Base-by-base conservation (phyloP, 1,284 basidiomycete genomes). In the Cutaneotrichosporon sp. region DNA sequence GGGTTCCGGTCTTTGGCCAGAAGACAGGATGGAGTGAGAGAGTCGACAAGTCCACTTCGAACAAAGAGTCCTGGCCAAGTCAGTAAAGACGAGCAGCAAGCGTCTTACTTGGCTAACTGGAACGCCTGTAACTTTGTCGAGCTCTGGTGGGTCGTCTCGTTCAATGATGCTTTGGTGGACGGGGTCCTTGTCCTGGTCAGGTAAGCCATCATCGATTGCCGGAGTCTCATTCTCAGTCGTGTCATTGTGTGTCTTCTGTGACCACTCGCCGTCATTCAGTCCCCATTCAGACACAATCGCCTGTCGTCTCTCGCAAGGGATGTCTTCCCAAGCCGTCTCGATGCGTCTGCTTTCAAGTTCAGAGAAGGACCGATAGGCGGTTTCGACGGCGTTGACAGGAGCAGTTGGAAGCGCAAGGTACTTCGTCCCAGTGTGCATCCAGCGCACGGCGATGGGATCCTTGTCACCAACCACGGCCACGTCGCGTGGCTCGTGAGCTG, bases 351-450 rank as follows among this genome's bases (percentile, higher is more conserved):
- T 72, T 59, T 75, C 72, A 26, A 61, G 59, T 0, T 26, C 33
- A 0, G 70, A 80, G 49, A 84, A 78, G 1, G 86, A 80, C 64
- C 89, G 89, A 66, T 70, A 76, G 0, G 62, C 54, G 2, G 65
- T 64, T 4, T 69, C 65, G n/a, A 62, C 54, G 4, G 61, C 43
- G 1, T 70, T 69, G 39, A 76, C 66, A 4, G 74, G 74, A 10
- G 63, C 69, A 1, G 68, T 65, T 0, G 70, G 68, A 1, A 77
- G 66, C 47, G 72, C 66, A 26, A 77, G 67, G 37, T 72, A 63
- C 47, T 74, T 72, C n/a, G 69, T 59, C 4, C 75, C 75, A 1
- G 70, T 69, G 53, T 77, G 75, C 14, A 74, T 65, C 75, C 75
- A 77, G 8, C 74, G 60, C 14, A 62, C 48, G 44, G 74, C 70